Conservation (phyloP, 148 eudicot genomes). For the Rheum nobile region DNA sequence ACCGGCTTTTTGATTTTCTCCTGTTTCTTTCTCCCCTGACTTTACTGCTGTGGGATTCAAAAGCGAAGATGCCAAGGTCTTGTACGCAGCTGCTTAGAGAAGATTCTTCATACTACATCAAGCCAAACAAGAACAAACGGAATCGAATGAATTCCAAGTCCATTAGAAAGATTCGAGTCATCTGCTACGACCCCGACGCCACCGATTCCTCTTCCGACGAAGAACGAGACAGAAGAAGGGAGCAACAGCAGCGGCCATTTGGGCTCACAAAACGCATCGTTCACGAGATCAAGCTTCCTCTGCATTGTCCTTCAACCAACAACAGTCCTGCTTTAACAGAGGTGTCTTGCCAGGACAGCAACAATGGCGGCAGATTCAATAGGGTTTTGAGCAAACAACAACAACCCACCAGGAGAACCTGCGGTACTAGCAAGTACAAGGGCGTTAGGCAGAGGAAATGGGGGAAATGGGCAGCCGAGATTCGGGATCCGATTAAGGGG, state of each 20-base stretch:
- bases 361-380: conserved; percentile 23
- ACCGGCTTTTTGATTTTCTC: no score
- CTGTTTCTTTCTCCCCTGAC: no score
- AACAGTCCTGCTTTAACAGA: conserved; percentile 7
- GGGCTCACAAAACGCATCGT: conserved; percentile 25
- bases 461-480: conserved; percentile 97
- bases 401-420: background rate
- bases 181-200: conserved; percentile 5
- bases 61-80: background rate
- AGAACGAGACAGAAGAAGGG: background rate
- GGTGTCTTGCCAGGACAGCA: conserved; percentile 44
- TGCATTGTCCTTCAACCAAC: background rate
- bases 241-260: background rate
- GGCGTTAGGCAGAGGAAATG: conserved; percentile 83
- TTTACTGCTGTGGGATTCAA: no score
- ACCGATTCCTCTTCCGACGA: conserved; percentile 3
- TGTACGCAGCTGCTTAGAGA: background rate
- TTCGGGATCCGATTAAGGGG: conserved; percentile 53
- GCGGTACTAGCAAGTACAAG: conserved; percentile 23
- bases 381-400: conserved; percentile 12
- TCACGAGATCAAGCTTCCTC: conserved; percentile 34
- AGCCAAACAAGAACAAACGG: background rate
- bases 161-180: conserved; percentile 3
- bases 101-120: conserved; percentile 2
- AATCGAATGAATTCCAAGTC: background rate